Evolutionary conservation across 441 rosid species (phyloP), one percentile per base, ranked within the genome.

Genomic region (Erodium trifolium): DNA sequence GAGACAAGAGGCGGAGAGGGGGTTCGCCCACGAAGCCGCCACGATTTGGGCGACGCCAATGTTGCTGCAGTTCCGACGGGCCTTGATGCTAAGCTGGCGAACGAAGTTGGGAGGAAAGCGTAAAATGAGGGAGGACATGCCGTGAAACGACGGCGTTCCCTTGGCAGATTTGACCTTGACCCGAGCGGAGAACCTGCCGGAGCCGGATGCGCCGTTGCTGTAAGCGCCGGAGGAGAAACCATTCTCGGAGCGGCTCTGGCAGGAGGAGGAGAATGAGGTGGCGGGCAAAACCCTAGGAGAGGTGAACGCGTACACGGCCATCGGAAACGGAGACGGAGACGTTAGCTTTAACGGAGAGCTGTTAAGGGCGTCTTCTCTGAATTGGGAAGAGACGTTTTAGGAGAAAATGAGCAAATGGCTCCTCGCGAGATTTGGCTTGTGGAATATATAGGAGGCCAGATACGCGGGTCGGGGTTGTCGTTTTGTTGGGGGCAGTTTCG

Each of bases 21-120:
- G 71, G 85, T 93, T 81, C 5, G 99, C 78, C 99, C 97, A 93
- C 79, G 90, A 85, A 66, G 97, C 99, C 18, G 97, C 96, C 43
- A 89, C 97, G 70, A 93, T 78, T 80, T 91, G 99, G 11, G 99
- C 97, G 49, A 91, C 99, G 49, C 97, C 96, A 81, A 91, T 93
- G 82, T 93, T 89, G 91, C 95, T 85, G 79, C 95, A 93, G 87
- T 93, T 93, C 72, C 96, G 83, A 65, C 96, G 89, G 55, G 96
- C 92, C 89, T 91, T 93, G 68, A 77, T 85, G 82, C 96, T 89
- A 49, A 93, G 90, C 87, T 93, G 97, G 74, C 95, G 97, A 18
- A 89, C 96, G 75, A 89, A 89, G 80, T 93, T 93, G 0, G 97
- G 97, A 6, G 99, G 99, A 67, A 93, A 93, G 67, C 83, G 83